Evolutionary conservation across 257 asterid genomes (phyloP).

Genomic region (Capsicum rhomboideum): DNA sequence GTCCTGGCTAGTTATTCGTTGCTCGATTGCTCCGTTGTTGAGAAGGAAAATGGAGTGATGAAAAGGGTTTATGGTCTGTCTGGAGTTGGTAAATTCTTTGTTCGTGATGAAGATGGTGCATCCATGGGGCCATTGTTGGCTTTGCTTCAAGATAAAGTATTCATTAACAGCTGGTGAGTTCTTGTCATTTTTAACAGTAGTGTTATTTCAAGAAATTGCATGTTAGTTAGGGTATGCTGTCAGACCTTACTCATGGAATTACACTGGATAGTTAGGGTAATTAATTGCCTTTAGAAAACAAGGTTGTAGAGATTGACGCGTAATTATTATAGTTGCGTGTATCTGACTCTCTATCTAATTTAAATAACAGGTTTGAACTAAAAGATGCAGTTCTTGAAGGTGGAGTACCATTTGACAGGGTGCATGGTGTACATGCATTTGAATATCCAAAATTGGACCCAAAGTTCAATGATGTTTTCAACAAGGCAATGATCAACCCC

Average conservation of each 20-base stretch:
- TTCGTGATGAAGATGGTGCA: slow-evolving; percentile 15
- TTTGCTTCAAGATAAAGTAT: slow-evolving; percentile 16
- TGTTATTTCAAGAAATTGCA: too few relatives aligned
- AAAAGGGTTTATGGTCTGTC: slow-evolving; percentile 14
- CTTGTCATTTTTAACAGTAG: too few relatives aligned
- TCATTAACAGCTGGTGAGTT: slow-evolving; percentile 9
- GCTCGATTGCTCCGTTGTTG: slow-evolving; percentile 10
- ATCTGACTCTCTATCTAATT: background rate
- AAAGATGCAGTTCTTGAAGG: slow-evolving; percentile 29
- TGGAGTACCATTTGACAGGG: slow-evolving; percentile 22
- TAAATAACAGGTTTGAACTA: slow-evolving; percentile 14
- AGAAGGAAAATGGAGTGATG: background rate
- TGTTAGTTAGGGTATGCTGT: too few relatives aligned
- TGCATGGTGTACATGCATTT: slow-evolving; percentile 21
- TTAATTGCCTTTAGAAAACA: too few relatives aligned
- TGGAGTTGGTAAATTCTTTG: slow-evolving; percentile 18
- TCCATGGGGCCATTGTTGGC: slow-evolving; percentile 15
- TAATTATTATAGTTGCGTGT: too few relatives aligned
- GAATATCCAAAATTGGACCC: slow-evolving; percentile 10
- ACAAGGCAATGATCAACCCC: slow-evolving; percentile 24
- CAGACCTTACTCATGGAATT: too few relatives aligned
- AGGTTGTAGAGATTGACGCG: too few relatives aligned
- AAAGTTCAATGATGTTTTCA: slow-evolving; percentile 13
- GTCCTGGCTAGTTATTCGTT: slow-evolving; percentile 24
- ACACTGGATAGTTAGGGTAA: too few relatives aligned